Evolutionary conservation across 148 eudicot species (phyloP), one percentile per base, ranked within the genome.

Genomic region (Bassia scoparia): DNA sequence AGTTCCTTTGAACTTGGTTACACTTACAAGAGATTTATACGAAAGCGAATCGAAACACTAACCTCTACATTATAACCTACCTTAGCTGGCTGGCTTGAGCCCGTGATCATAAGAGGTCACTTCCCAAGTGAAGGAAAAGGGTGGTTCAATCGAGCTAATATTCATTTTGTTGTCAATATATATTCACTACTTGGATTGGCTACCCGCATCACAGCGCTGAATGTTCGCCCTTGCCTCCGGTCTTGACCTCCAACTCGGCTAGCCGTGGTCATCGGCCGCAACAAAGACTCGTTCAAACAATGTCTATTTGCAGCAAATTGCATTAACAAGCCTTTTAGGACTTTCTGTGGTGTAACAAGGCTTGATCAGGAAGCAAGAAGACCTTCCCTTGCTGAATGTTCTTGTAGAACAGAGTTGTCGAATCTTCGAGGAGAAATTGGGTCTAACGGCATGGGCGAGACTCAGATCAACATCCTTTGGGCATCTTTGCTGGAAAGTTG

Each of bases 331-430:
- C 48, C 79, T 43, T 73, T 70, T 86, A 3, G 93, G 82, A 33
- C 86, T 82, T 8, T 37, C 48, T 4, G 93, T 86, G 0, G 84
- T 60, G 50, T 88, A 83, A n/a, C 46, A 92, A 76, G 20, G 80
- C 75, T 37, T 92, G 87, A 79, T 92, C 98, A 0, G 98, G 98
- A 92, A 41, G 72, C 70, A 50, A 93, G 81, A 43, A 93, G 76
- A 1, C 89, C 94, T 71, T 66, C 26, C 90, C 90, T 60, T 77
- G 77, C 60, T 76, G 83, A 41, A 92, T 81, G 83, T 85, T 88
- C 63, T 80, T 76, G 77, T 70, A 92, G 70, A 84, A 92, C 4
- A n/a, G 77, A 80, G 55, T 92, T 92, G 88, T 92, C 95, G 70
- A 92, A 92, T 4, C 24, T 77, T 6, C n/a, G 71, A 4, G 97